Conservation (phyloP, 75 land plant species). For the Cryptomeria japonica region DNA sequence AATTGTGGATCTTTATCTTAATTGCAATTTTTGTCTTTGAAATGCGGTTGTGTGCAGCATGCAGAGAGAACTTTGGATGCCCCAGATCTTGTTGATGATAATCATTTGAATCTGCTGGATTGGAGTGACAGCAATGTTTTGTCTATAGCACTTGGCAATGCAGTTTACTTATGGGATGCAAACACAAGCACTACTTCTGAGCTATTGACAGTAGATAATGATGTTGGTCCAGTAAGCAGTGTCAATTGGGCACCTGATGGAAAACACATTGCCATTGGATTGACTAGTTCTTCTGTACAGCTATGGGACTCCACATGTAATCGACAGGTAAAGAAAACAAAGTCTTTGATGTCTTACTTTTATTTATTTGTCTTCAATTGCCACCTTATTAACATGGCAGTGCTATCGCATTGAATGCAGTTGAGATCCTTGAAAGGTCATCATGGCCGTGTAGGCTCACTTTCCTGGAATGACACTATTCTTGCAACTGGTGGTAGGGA, state of each 20-base stretch:
- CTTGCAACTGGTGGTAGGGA: constrained; percentile 79
- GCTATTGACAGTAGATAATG: constrained; percentile 58
- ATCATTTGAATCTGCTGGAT: constrained; percentile 60
- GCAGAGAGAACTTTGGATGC: constrained; percentile 67
- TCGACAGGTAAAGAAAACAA: constrained; percentile 24
- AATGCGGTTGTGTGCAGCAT: constrained; percentile 22
- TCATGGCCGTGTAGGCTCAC: constrained; percentile 61
- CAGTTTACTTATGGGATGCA: constrained; percentile 68
- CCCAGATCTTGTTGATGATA: constrained; percentile 59
- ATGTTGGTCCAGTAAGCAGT: constrained; percentile 64
- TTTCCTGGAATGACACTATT: constrained; percentile 84
- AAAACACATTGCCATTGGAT: constrained; percentile 48
- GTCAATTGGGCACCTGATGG: constrained; percentile 80
- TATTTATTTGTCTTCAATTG: neutral
- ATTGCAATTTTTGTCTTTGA: neutral
- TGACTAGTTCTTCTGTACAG: constrained; percentile 63
- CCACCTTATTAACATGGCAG: neutral
- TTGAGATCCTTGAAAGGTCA: constrained; percentile 64
- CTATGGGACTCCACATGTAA: constrained; percentile 60
- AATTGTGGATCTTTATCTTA: neutral
- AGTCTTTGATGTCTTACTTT: neutral
- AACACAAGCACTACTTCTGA: constrained; percentile 36
- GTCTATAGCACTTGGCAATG: constrained; percentile 53
- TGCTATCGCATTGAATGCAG: constrained; percentile 20
- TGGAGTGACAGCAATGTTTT: constrained; percentile 61